phyloP scores from a whole-genome alignment of 495 filamentous ascomycete genomes.

The Talaromyces thailandensis region DNA sequence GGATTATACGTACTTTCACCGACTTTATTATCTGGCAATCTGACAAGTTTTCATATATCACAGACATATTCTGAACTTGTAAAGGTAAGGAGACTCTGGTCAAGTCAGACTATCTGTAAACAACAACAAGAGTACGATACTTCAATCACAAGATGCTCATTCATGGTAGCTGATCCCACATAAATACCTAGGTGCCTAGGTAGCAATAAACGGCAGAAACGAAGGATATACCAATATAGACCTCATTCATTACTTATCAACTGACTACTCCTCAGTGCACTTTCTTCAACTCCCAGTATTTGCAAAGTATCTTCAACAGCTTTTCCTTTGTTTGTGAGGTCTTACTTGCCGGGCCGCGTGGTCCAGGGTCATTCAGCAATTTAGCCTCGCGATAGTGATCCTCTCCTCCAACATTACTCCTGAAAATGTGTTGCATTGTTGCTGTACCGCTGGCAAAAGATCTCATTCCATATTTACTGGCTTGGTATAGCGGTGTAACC shows the following conservation, averaged over 20 bases:
- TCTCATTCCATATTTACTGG: not conserved
- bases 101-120: not conserved
- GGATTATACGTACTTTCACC: not conserved
- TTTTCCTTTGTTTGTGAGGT: not conserved
- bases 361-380: not conserved
- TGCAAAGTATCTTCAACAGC: not conserved
- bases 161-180: not conserved
- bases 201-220: too few relatives aligned
- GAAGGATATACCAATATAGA: too few relatives aligned
- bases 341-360: not conserved
- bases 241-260: too few relatives aligned
- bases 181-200: too few relatives aligned
- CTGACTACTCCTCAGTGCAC: too few relatives aligned
- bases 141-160: not conserved
- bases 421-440: not conserved
- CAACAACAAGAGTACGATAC: too few relatives aligned
- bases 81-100: not conserved
- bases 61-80: not conserved
- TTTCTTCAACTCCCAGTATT: not conserved
- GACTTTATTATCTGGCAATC: not conserved
- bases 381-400: not conserved
- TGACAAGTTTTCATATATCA: not conserved
- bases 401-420: not conserved
- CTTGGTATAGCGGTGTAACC: too few relatives aligned
- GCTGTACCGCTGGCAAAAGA: not conserved